Base-by-base conservation (phyloP, 176 grass and related monocot genomes). In the Oryza officinalis region DNA sequence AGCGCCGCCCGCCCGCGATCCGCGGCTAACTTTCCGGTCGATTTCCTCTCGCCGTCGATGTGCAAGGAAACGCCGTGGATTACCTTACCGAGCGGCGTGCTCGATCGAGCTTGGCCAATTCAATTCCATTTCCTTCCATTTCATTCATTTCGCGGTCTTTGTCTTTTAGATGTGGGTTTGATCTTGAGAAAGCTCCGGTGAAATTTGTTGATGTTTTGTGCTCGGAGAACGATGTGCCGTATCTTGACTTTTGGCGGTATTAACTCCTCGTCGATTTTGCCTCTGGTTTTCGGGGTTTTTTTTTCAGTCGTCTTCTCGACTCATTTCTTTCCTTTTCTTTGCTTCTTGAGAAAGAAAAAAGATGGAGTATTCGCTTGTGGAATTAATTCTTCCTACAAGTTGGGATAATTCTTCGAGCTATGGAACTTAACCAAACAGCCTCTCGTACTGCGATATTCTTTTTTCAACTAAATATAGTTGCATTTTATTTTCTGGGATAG, bases 171-270 rank as follows among this genome's bases (percentile, higher is more conserved):
- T 23, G 8, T 8, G 12, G 13, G n/a, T 80, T 25, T n/a, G 30
- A 71, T 59, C 10, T 57, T 20, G 69, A 50, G 47, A 18, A 77
- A 71, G 64, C 73, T 72, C 11, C 26, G 61, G 64, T 59, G 2
- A 57, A 79, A 72, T 45, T 14, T 3, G 52, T 8, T 27, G 45
- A 4, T 65, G 17, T 78, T 46, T 80, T 74, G 7, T 40, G 43
- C 15, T 67, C 43, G 50, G n/a, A 66, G 44, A 86, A 57, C 9
- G 35, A 28, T 22, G 64, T n/a, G 35, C 26, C 63, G 26, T 59
- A 74, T 76, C 40, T 78, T 65, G 23, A 54, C 7, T 78, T 78
- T 78, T 83, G 72, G 41, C 41, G 74, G 50, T 65, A 71, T 35
- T 81, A 14, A 27, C 3, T 46, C 8, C 5, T n/a, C 27, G 69